Evolutionary conservation across 163 green algal species (phyloP).

Genomic region (Chloroidium sp.): DNA sequence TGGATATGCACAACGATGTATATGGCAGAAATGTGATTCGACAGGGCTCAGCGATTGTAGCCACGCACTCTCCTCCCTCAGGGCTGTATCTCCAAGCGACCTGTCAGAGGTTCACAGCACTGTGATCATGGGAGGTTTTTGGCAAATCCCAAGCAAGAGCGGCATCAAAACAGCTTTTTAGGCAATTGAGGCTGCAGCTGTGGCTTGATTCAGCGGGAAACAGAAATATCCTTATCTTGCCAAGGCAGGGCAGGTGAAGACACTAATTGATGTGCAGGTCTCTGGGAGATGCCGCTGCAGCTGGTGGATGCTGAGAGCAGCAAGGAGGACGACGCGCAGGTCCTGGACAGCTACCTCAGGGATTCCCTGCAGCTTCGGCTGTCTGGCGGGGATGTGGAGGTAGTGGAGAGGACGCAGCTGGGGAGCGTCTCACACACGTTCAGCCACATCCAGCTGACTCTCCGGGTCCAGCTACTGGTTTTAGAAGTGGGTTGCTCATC

Average conservation of each 20-base stretch:
- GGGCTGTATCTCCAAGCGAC: no score
- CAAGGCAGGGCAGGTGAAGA: background rate
- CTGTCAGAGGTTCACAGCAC: no score
- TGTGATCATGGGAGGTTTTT: no score
- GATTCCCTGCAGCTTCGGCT: constrained; percentile 6
- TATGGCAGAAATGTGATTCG: no score
- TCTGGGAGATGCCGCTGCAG: constrained; percentile 87
- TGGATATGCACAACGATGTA: no score
- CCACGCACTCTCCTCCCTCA: no score
- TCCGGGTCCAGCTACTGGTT: constrained; percentile 39
- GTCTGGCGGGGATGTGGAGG: background rate
- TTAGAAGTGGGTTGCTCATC: constrained; percentile 13
- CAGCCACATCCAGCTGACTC: constrained; percentile 67
- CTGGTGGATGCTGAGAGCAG: constrained; percentile 3
- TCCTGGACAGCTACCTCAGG: constrained; percentile 21
- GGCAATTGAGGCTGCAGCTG: no score
- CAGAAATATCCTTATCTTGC: no score
- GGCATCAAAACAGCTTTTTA: no score
- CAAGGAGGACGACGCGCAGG: background rate
- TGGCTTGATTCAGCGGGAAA: no score
- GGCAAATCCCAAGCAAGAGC: no score
- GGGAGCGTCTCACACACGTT: constrained; percentile 65
- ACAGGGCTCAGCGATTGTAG: no score
- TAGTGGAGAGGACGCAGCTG: constrained; percentile 36
- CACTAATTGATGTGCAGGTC: constrained; percentile 28